Percentiles rank a stretch among this genome's conserved stretches.
Evolutionary conservation across 768 basidiomycete species (phyloP).

Genomic region (Tylopilus intermedius): DNA sequence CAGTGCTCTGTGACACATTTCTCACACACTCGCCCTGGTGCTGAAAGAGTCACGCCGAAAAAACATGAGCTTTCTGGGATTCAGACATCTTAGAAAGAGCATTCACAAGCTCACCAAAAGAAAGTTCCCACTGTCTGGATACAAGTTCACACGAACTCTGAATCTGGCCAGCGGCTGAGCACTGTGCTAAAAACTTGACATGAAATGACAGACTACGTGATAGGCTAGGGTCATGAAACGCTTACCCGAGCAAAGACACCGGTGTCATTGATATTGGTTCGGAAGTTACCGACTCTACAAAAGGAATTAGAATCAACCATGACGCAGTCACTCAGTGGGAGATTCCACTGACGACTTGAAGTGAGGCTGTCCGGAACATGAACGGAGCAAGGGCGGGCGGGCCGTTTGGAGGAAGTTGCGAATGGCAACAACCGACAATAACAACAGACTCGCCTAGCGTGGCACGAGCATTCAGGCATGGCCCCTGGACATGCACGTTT

Average conservation of each 20-base stretch:
- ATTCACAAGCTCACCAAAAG: neutral
- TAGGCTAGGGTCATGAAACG: too few species aligned
- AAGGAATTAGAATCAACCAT: neutral
- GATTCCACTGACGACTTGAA: neutral
- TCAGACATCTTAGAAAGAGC: neutral
- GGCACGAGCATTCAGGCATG: neutral
- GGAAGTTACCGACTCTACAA: neutral
- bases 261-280: neutral
- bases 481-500: neutral
- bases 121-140: neutral
- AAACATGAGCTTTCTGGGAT: too few species aligned
- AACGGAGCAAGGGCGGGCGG: constrained; percentile 7
- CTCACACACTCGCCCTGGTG: neutral
- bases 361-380: constrained; percentile 11
- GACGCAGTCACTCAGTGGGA: neutral
- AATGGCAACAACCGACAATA: neutral
- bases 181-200: neutral
- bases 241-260: neutral
- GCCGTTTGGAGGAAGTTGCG: neutral
- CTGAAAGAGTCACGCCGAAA: too few species aligned
- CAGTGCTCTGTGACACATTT: neutral
- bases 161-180: neutral
- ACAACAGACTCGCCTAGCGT: neutral
- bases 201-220: neutral
- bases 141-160: neutral